Conservation (phyloP, 2,329 filamentous ascomycete genomes). For the Ascocoryne sarcoides region DNA sequence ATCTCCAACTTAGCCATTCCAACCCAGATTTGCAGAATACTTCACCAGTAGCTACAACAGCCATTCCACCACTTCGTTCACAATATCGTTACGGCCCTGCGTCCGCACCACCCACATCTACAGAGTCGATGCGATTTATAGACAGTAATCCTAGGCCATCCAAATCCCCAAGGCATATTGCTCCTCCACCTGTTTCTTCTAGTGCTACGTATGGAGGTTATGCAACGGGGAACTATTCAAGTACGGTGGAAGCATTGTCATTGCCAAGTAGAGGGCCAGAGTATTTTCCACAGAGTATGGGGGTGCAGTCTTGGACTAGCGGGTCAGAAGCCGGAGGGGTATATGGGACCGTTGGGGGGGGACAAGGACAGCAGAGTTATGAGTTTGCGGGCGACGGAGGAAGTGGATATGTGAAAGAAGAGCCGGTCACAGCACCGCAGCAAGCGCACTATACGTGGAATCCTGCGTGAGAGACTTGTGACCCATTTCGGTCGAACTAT, state of each 20-base stretch:
- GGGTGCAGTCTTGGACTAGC: slow-evolving; percentile 20
- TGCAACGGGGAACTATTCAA: slow-evolving; percentile 21
- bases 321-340: slow-evolving; percentile 13
- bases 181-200: slow-evolving; percentile 18
- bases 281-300: slow-evolving; percentile 18
- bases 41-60: slow-evolving; percentile 12
- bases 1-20: slow-evolving; percentile 21
- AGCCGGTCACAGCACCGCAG: slow-evolving; percentile 7
- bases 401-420: slow-evolving; percentile 20
- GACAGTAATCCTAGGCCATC: slow-evolving; percentile 27
- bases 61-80: slow-evolving; percentile 8
- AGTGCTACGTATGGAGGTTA: slow-evolving; percentile 17
- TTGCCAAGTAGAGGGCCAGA: slow-evolving; percentile 16
- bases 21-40: slow-evolving; percentile 16
- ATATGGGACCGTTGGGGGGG: slow-evolving; percentile 16
- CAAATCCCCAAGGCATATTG: slow-evolving; percentile 27
- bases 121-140: slow-evolving; percentile 17
- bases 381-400: slow-evolving; percentile 11
- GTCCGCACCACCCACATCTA: slow-evolving; percentile 7
- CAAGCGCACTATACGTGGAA: slow-evolving; percentile 25
- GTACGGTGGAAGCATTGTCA: slow-evolving; percentile 11
- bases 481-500: no score
- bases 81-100: slow-evolving; percentile 14
- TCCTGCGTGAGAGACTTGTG: slow-evolving; percentile 12
- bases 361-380: slow-evolving; percentile 17